phyloP scores from a whole-genome alignment of 768 basidiomycete genomes.

The Mrakia blollopis region DNA sequence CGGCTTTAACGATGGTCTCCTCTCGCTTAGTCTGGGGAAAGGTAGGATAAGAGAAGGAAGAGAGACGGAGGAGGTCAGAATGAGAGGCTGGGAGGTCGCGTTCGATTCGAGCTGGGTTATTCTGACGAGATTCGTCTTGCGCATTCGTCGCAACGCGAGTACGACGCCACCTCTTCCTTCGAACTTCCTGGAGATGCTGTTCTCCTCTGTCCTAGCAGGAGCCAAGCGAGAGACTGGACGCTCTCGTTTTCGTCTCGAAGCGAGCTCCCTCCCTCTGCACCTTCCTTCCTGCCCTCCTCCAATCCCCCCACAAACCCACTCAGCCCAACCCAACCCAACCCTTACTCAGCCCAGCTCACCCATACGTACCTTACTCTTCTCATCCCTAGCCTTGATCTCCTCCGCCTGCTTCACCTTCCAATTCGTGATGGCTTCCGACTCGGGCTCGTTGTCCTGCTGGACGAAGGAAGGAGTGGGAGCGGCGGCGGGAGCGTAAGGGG shows the following conservation, averaged over 20 bases:
- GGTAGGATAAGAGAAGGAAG: neutral
- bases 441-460: slow-evolving; percentile 15
- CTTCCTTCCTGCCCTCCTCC: neutral
- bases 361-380: slow-evolving; percentile 23
- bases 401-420: slow-evolving; percentile 27
- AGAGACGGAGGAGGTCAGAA: neutral
- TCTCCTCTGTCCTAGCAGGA: too few species aligned
- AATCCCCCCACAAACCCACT: neutral
- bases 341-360: neutral
- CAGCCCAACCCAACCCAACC: neutral
- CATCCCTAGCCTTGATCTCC: slow-evolving; percentile 30
- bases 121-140: too few species aligned
- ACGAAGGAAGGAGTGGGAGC: neutral
- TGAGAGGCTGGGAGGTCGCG: neutral
- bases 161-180: too few species aligned
- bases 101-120: neutral
- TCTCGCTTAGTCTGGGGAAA: slow-evolving; percentile 17
- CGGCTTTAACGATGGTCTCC: slow-evolving; percentile 29
- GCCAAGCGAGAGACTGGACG: too few species aligned
- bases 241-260: too few species aligned
- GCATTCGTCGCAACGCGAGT: too few species aligned
- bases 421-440: slow-evolving; percentile 20
- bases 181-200: too few species aligned
- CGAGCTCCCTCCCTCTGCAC: too few species aligned
- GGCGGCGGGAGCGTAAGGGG: slow-evolving; percentile 26